Percentiles rank a stretch among this genome's conserved stretches.
phyloP scores from a whole-genome alignment of 106 monocot species.

The Dioscorea alata region DNA sequence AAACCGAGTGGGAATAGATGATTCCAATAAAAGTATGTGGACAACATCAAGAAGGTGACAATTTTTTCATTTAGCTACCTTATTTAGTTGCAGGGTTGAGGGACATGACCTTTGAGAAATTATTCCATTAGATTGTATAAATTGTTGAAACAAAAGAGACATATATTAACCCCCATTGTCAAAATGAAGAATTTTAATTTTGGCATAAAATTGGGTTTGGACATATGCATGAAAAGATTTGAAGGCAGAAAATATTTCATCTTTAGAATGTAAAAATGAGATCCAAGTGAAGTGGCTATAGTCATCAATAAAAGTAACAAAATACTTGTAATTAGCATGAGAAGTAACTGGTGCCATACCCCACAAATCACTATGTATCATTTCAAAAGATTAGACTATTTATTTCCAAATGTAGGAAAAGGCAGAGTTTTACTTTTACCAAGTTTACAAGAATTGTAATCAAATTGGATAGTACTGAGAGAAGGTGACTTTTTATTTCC shows the following conservation, averaged over 20 bases:
- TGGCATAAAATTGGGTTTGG: slow-evolving; percentile 8
- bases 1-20: not conserved
- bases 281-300: slow-evolving; percentile 12
- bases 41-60: slow-evolving; percentile 2
- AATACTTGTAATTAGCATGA: slow-evolving; percentile 1
- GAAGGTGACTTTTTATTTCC: slow-evolving; percentile 5
- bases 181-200: not conserved
- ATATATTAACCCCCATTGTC: not conserved
- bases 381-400: not conserved
- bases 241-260: slow-evolving; percentile 8
- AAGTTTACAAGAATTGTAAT: slow-evolving; percentile 12
- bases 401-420: slow-evolving; percentile 9
- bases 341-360: not conserved
- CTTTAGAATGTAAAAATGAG: slow-evolving; percentile 11
- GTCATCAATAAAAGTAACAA: slow-evolving; percentile 15
- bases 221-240: not conserved
- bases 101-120: slow-evolving; percentile 9
- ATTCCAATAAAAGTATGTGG: not conserved
- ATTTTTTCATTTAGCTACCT: slow-evolving; percentile 4
- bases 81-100: slow-evolving; percentile 17
- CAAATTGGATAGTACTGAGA: not conserved
- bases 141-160: slow-evolving; percentile 8
- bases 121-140: slow-evolving; percentile 6
- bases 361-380: slow-evolving; percentile 6
- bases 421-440: slow-evolving; percentile 13